Evolutionary conservation across 2,329 filamentous ascomycete genomes (phyloP).

Genomic region (Neofusicoccum laricinum): DNA sequence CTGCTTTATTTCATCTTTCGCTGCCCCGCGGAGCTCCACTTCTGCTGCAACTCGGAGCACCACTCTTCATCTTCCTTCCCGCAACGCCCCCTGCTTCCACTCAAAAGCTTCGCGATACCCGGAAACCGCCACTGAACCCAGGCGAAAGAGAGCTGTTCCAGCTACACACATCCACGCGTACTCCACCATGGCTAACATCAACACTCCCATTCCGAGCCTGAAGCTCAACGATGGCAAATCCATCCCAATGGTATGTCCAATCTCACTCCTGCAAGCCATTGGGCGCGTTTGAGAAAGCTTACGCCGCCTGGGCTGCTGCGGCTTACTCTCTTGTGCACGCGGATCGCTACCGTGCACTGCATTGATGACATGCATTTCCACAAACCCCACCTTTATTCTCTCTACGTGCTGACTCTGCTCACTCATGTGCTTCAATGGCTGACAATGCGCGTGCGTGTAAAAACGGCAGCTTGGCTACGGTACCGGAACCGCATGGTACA

Average conservation of each 20-base stretch:
- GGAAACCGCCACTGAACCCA: not conserved
- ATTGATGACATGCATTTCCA: not conserved
- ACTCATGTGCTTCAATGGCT: not conserved
- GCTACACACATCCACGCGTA: not conserved
- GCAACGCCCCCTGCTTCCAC: not conserved
- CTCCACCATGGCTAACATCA: slow-evolving; percentile 39
- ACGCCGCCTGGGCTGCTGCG: not conserved
- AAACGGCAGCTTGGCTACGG: slow-evolving; percentile 64
- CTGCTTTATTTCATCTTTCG: not conserved
- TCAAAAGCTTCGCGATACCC: not conserved
- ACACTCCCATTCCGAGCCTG: slow-evolving; percentile 54
- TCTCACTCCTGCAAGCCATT: not conserved
- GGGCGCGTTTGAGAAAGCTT: not conserved
- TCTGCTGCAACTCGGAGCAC: not conserved
- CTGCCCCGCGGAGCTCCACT: not conserved
- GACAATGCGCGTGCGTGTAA: not conserved
- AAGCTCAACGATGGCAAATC: slow-evolving; percentile 72
- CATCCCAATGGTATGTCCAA: slow-evolving; percentile 60
- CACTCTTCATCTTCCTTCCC: not conserved
- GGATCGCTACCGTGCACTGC: not conserved
- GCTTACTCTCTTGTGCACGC: not conserved
- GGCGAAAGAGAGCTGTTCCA: not conserved
- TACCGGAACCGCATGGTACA: slow-evolving; percentile 67
- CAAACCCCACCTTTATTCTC: not conserved
- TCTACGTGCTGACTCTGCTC: not conserved